Evolutionary conservation across 73 alveolate species (phyloP), one percentile per base, ranked within the genome.

Genomic region (Symbiodinium pilosum): DNA sequence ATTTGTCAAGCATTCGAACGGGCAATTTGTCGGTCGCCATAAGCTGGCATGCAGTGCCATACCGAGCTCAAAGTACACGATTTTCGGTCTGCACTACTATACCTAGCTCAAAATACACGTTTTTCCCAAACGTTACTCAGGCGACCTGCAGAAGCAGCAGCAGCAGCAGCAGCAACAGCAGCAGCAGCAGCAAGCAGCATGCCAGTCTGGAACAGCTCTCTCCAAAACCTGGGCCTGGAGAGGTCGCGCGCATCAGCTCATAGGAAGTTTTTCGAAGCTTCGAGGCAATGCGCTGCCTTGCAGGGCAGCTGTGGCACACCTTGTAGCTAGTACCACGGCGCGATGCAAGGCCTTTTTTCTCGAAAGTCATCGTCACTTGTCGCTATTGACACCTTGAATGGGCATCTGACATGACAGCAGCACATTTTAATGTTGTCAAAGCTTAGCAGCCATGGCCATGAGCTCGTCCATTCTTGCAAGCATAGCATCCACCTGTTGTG

Each of bases 381-480:
- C 26, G 73, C 73, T 54, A 54, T 54, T n/a, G 73, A 54, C 73
- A 54, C 73, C 73, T 54, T n/a, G 32, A 30, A 30, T 16, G 73
- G 32, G n/a, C n/a, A n/a, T n/a, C n/a, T n/a, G n/a, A n/a, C n/a
- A n/a, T n/a, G n/a, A n/a, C n/a, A n/a, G n/a, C n/a, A n/a, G n/a
- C n/a, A n/a, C n/a, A n/a, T n/a, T n/a, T n/a, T n/a, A n/a, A n/a
- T n/a, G n/a, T n/a, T n/a, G n/a, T n/a, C n/a, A n/a, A n/a, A n/a
- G n/a, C n/a, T 11, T 6, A 1, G 28, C 43, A 21, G 43, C 92
- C 73, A 87, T 39, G 42, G 64, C 86, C 95, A 87, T 87, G 43
- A 87, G 86, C 86, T 87, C 84, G 86, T 87, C 95, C 95, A 87
- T 87, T 43, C 95, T 81, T 14, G 95, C 95, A 34, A 87, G 86